Evolutionary conservation across 371 early-diverging fungal species (phyloP).

Genomic region (Apophysomyces variabilis): DNA sequence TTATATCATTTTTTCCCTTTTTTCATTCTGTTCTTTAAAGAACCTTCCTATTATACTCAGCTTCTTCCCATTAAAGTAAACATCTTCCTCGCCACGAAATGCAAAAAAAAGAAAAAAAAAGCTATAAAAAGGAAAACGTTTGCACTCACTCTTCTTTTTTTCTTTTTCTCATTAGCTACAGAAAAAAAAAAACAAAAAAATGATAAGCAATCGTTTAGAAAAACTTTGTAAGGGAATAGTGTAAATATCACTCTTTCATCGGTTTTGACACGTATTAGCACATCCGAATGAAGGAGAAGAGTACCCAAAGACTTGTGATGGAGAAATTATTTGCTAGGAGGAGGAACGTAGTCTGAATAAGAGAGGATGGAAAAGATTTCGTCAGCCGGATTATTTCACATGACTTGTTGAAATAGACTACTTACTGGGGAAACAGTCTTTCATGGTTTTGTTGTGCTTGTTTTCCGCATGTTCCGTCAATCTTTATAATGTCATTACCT

Average conservation of each 20-base stretch:
- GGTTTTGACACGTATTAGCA: neutral
- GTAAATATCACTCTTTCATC: too few species aligned
- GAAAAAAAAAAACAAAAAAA: constrained; percentile 4
- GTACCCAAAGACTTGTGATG: neutral
- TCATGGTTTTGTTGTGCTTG: constrained; percentile 81
- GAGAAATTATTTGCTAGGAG: neutral
- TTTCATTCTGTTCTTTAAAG: constrained; percentile 23
- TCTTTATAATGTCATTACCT: constrained; percentile 29
- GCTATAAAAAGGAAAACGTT: neutral
- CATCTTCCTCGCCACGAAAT: neutral
- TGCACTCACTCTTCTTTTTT: neutral
- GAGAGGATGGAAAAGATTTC: neutral
- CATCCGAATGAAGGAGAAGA: neutral
- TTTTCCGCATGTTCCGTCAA: constrained; percentile 76
- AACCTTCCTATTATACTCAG: neutral
- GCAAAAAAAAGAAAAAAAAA: constrained; percentile 3
- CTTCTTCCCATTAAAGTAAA: neutral
- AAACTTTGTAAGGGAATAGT: neutral
- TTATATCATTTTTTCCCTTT: constrained; percentile 10
- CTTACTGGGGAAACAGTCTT: constrained; percentile 83
- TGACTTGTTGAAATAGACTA: neutral
- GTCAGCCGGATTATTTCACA: too few species aligned
- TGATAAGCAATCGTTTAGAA: neutral
- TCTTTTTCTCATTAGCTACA: neutral
- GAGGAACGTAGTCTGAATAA: constrained; percentile 5